Evolutionary conservation across 768 basidiomycete genomes (phyloP), one percentile per base, ranked within the genome.

Genomic region (Kwoniella sp.): DNA sequence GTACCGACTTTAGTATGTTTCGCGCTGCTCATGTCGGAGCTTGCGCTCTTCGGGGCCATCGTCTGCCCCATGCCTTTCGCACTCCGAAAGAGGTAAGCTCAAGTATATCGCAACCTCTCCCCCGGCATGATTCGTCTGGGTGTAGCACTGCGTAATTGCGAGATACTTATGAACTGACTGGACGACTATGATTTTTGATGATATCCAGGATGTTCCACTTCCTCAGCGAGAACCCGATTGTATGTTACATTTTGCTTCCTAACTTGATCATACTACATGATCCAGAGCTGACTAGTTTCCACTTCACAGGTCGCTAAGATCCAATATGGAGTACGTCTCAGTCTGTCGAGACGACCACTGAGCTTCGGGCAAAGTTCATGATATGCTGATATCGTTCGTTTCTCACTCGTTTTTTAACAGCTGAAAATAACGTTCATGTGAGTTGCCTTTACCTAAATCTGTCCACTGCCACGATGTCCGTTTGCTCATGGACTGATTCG

Each of bases 371-470:
- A n/a, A n/a, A n/a, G n/a, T n/a, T n/a, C n/a, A n/a, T n/a, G n/a
- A n/a, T n/a, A n/a, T n/a, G n/a, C n/a, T n/a, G n/a, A n/a, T n/a
- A n/a, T n/a, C n/a, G n/a, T n/a, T n/a, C n/a, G n/a, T n/a, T 37
- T 55, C 8, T 22, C 7, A 55, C 22, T 55, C 8, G 31, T 55
- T 29, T 8, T 51, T 23, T 25, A 4, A 29, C 58, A 80, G 23
- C 85, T 96, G 75, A 95, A 95, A 81, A 95, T 96, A 66, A 89
- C 91, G 9, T 96, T 95, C 84, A 93, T 96, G 90, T 91, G 63
- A 51, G 86, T 81, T 56, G 53, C 2, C 25, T 22, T n/a, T n/a
- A n/a, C n/a, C n/a, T n/a, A n/a, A n/a, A n/a, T n/a, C n/a, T n/a
- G n/a, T n/a, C n/a, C n/a, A n/a, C n/a, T n/a, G n/a, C n/a, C n/a